Conservation (phyloP, 495 filamentous ascomycete species). For the Aspergillus kassunensis region DNA sequence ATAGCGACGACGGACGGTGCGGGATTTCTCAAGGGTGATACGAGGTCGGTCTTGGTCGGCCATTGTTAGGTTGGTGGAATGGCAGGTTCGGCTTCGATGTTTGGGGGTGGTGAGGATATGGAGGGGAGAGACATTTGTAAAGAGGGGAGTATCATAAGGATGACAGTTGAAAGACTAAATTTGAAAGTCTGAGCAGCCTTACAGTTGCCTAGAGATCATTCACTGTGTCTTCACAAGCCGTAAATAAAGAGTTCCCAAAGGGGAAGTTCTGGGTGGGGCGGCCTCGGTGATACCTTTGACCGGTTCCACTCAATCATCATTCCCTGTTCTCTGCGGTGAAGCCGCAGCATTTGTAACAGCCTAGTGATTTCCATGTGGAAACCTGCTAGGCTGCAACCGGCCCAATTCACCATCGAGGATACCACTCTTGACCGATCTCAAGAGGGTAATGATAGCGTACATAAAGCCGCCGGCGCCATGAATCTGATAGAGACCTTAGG, state of each 20-base stretch:
- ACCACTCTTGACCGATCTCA: too few relatives aligned
- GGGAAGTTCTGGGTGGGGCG: slow-evolving; percentile 5
- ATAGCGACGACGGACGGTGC: slow-evolving; percentile 41
- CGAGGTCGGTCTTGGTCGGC: slow-evolving; percentile 33
- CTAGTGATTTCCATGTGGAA: too few relatives aligned
- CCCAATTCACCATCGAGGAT: too few relatives aligned
- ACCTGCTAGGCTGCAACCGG: too few relatives aligned
- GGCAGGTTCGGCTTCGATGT: not conserved
- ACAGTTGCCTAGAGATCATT: slow-evolving; percentile 9
- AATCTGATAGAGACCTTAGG: not conserved
- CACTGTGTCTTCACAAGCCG: not conserved
- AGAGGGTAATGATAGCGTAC: too few relatives aligned
- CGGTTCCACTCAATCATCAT: slow-evolving; percentile 12
- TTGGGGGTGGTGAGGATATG: not conserved
- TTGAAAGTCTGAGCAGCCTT: not conserved
- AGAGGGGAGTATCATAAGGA: not conserved
- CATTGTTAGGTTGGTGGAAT: not conserved
- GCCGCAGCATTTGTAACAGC: too few relatives aligned
- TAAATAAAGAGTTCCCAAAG: not conserved
- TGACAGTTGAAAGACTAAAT: not conserved
- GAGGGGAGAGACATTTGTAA: not conserved
- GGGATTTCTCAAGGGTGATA: slow-evolving; percentile 45
- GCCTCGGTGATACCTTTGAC: slow-evolving; percentile 35
- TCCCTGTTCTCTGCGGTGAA: not conserved
- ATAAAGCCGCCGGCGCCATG: too few relatives aligned